Conservation (phyloP, 2,329 filamentous ascomycete species). For the Talaromyces islandicus region DNA sequence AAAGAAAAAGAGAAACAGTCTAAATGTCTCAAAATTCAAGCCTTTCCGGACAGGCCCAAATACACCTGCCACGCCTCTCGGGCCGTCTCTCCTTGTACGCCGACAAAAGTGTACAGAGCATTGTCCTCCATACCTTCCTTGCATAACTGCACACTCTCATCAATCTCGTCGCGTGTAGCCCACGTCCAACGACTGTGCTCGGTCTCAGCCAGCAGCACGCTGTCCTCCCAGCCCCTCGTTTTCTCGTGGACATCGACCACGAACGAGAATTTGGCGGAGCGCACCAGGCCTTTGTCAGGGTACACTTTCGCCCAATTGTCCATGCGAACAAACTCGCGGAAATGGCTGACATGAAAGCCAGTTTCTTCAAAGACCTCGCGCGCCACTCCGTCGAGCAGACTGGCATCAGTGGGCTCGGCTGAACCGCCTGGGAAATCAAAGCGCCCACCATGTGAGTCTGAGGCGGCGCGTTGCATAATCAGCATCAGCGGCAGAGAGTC, state of each 20-base stretch:
- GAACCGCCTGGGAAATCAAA: conserved; percentile 51
- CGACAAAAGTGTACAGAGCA: conserved; percentile 17
- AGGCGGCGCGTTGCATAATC: conserved; percentile 38
- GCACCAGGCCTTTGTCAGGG: conserved; percentile 8
- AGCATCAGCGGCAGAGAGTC: conserved; percentile 29
- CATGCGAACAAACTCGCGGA: conserved; percentile 37
- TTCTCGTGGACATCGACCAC: conserved; percentile 29
- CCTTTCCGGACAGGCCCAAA: background rate
- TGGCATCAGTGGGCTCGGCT: conserved; percentile 40
- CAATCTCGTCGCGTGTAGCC: conserved; percentile 32
- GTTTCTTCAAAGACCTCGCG: conserved; percentile 50
- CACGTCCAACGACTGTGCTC: conserved; percentile 34
- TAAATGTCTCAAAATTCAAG: background rate
- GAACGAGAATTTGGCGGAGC: conserved; percentile 29
- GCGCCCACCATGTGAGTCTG: conserved; percentile 33
- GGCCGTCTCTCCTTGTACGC: conserved; percentile 18
- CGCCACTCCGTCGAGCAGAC: conserved; percentile 43
- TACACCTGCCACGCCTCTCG: conserved; percentile 5
- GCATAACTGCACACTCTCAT: conserved; percentile 12
- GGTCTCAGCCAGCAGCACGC: conserved; percentile 23
- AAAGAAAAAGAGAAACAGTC: background rate
- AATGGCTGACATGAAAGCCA: conserved; percentile 39
- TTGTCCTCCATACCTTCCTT: background rate
- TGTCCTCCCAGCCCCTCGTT: conserved; percentile 13
- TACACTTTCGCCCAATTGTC: conserved; percentile 21